Evolutionary conservation across 176 grass and related monocot genomes (phyloP).

Genomic region (Aegilops speltoides): DNA sequence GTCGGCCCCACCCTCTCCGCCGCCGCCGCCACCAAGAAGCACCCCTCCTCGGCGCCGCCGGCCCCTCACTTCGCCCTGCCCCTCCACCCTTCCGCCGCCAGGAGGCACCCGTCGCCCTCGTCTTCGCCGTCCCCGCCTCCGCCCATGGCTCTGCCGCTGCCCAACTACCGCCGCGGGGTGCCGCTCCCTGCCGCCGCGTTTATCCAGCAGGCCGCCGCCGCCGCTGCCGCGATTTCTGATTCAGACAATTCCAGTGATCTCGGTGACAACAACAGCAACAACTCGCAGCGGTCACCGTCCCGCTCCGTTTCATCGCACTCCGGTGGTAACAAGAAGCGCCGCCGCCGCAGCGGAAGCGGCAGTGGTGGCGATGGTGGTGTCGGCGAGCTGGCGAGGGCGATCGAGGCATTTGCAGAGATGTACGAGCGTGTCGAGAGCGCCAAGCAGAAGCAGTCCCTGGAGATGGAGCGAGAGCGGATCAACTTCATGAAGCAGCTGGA

Average conservation of each 20-base stretch:
- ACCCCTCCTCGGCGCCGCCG: neutral
- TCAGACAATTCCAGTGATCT: constrained; percentile 42
- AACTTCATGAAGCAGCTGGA: constrained; percentile 79
- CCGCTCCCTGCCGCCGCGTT: constrained; percentile 43
- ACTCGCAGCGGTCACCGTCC: constrained; percentile 25
- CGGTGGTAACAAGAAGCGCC: constrained; percentile 28
- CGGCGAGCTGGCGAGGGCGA: constrained; percentile 67
- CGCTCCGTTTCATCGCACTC: constrained; percentile 56
- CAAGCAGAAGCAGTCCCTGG: constrained; percentile 72
- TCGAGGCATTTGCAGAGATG: constrained; percentile 79
- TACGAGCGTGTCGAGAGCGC: constrained; percentile 82
- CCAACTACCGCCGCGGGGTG: constrained; percentile 21
- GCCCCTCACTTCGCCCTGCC: neutral
- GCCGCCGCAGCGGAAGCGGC: neutral
- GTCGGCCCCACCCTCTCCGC: constrained; percentile 55
- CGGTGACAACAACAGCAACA: constrained; percentile 16
- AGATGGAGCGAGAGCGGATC: constrained; percentile 81
- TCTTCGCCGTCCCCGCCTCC: constrained; percentile 35
- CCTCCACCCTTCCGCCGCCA: neutral
- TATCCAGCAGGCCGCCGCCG: constrained; percentile 42
- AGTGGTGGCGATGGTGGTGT: constrained; percentile 42
- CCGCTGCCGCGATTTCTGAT: constrained; percentile 37
- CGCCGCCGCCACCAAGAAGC: constrained; percentile 21
- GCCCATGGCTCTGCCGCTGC: constrained; percentile 46
- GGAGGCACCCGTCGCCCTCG: constrained; percentile 28